A percentile compares a stretch with the other conserved stretches of the same genome.
Evolutionary conservation across 768 basidiomycete genomes (phyloP).

Genomic region (Flagelloscypha sp.): DNA sequence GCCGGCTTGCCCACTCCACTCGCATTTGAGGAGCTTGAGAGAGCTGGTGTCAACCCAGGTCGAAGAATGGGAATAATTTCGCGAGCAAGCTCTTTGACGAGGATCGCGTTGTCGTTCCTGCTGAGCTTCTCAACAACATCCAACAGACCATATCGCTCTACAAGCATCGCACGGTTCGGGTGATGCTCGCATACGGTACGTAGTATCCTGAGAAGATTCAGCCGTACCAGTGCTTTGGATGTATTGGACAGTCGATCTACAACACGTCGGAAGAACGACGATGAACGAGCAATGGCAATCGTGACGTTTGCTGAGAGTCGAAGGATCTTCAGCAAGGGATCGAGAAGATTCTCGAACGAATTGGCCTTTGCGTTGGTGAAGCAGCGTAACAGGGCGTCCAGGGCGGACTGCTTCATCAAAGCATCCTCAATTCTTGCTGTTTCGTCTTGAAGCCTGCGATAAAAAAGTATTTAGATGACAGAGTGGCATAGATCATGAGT

Average conservation of each 20-base stretch:
- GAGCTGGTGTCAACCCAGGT: slow-evolving; percentile 58
- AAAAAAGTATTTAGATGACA: background rate
- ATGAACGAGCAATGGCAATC: slow-evolving; percentile 64
- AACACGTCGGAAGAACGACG: slow-evolving; percentile 81
- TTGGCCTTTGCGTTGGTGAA: slow-evolving; percentile 83
- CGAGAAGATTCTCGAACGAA: slow-evolving; percentile 86
- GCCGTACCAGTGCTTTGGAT: slow-evolving; percentile 80
- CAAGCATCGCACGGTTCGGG: slow-evolving; percentile 74
- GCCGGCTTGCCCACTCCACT: too few species aligned
- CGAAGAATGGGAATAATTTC: slow-evolving; percentile 75
- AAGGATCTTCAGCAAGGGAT: slow-evolving; percentile 87
- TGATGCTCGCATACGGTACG: slow-evolving; percentile 84
- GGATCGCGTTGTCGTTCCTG: slow-evolving; percentile 80
- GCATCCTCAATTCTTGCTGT: slow-evolving; percentile 89
- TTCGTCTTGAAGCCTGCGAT: slow-evolving; percentile 84
- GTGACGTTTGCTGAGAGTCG: slow-evolving; percentile 70
- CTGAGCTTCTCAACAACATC: slow-evolving; percentile 77
- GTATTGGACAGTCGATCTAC: slow-evolving; percentile 66
- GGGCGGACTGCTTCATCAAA: slow-evolving; percentile 54
- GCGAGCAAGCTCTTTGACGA: slow-evolving; percentile 82
- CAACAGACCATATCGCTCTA: slow-evolving; percentile 74
- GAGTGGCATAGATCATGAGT: background rate
- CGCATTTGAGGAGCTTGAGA: too few species aligned
- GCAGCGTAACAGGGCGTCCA: slow-evolving; percentile 65
- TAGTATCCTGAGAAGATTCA: slow-evolving; percentile 82